Base-by-base conservation (phyloP, 1,139 yeast species). In the Blastobotrys persicus region DNA sequence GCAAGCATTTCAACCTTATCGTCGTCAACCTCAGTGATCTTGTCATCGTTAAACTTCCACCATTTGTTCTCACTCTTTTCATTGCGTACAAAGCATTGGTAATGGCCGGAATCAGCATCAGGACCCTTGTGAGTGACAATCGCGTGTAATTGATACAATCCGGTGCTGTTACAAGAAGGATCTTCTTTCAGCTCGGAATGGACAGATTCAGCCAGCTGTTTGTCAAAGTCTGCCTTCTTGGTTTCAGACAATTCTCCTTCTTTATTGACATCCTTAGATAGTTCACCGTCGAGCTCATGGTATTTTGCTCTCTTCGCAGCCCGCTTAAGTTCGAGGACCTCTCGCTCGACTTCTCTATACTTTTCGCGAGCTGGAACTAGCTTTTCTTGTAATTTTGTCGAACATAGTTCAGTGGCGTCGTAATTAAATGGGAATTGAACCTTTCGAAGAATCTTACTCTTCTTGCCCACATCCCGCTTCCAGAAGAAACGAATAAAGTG, bases 31-130 rank as follows among this genome's bases (percentile, higher is more conserved):
- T 77, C 71, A 7, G 82, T 73, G n/a, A 94, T 96, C 65, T 85
- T 85, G 68, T 91, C 96, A 67, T 92, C 99, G 66, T 92, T 89
- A 70, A 88, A 94, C 64, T 83, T 85, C 84, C 88, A 92, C 99
- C 99, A 92, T 58, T 76, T 77, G 46, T 64, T 65, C 41, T 83
- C 80, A 38, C 86, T 94, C 43, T 71, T 71, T 48, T 78, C 79
- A 66, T 88, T 91, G 60, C 79, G 81, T 26, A 86, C 85, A 71
- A 87, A 92, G 19, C 95, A 83, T 69, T 89, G 97, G 67, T 94
- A 92, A 68, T 92, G 99, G 3, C 99, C 99, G 35, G 96, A 85
- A 67, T 94, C 98, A 0, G 98, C 97, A 45, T 91, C 83, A 3
- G 96, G 85, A 43, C 99, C 99, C 61, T 85, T 86, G 70, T 92